These are phyloP conservation scores for Allantophomopsis lycopodina DNA, from an alignment of 2,329 filamentous ascomycete genomes.

Conservation along the genomic window DNA sequence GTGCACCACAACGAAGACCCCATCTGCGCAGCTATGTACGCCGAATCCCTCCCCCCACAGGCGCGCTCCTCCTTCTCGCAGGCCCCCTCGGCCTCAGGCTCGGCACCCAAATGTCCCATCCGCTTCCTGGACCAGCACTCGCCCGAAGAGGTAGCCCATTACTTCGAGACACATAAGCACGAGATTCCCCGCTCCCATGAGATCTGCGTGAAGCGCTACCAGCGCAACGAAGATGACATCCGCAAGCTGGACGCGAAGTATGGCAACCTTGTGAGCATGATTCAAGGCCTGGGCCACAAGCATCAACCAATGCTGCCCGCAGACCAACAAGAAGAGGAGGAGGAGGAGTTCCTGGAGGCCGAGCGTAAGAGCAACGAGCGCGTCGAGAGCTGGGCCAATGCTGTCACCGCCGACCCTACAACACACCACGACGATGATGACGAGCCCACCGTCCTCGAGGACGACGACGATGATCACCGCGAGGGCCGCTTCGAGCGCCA, in stretches of 20 bases:
- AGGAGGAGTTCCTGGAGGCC: slow-evolving; percentile 20
- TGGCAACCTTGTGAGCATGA: slow-evolving; percentile 77
- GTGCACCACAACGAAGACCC: slow-evolving; percentile 40
- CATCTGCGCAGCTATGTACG: slow-evolving; percentile 50
- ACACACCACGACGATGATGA: slow-evolving; percentile 16
- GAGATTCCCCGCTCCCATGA: slow-evolving; percentile 89
- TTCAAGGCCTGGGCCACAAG: slow-evolving; percentile 74
- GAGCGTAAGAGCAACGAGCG: slow-evolving; percentile 49
- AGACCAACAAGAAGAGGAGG: slow-evolving; percentile 30
- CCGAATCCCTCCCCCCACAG: slow-evolving; percentile 29
- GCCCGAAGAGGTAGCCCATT: slow-evolving; percentile 83
- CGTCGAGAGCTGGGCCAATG: slow-evolving; percentile 78
- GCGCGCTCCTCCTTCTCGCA: slow-evolving; percentile 15
- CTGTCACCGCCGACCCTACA: slow-evolving; percentile 35
- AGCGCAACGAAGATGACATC: slow-evolving; percentile 74
- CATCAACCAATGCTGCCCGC: slow-evolving; percentile 76
- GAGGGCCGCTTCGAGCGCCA: slow-evolving; percentile 70
- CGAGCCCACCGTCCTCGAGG: slow-evolving; percentile 23
- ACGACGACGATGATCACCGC: slow-evolving; percentile 40
- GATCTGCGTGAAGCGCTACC: slow-evolving; percentile 80
- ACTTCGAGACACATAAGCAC: slow-evolving; percentile 92
- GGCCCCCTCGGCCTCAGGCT: slow-evolving; percentile 32
- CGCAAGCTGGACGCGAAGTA: slow-evolving; percentile 89
- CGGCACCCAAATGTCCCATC: slow-evolving; percentile 69
- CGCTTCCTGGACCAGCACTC: slow-evolving; percentile 86